Conservation (phyloP, 768 basidiomycete species). For the Arthromyces matolae region DNA sequence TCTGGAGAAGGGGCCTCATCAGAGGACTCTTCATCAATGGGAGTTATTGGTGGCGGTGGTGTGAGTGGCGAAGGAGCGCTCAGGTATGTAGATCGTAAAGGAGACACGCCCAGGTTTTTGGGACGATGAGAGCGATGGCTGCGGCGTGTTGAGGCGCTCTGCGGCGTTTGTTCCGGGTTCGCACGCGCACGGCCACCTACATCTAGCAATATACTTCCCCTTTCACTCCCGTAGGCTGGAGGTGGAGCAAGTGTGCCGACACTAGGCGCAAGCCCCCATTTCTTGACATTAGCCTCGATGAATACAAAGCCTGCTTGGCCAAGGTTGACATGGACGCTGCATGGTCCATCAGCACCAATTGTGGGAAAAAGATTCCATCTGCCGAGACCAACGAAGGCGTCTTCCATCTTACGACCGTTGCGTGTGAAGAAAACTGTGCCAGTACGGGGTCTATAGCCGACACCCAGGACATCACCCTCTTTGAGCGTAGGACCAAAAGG, state of each 20-base stretch:
- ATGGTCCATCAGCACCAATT: constrained; percentile 93
- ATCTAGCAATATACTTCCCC: constrained; percentile 93
- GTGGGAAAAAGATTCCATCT: constrained; percentile 95
- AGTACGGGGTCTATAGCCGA: constrained; percentile 93
- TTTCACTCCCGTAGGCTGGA: constrained; percentile 95
- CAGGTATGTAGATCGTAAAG: constrained; percentile 53
- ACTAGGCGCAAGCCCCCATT: constrained; percentile 98
- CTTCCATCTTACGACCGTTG: constrained; percentile 95
- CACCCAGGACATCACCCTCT: constrained; percentile 93
- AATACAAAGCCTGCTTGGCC: constrained; percentile 99
- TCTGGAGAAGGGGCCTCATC: constrained; percentile 26
- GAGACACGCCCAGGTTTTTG: constrained; percentile 39
- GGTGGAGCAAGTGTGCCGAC: constrained; percentile 96
- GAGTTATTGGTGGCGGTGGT: constrained; percentile 70
- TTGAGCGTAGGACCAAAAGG: constrained; percentile 82
- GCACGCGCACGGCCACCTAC: constrained; percentile 65
- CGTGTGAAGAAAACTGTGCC: constrained; percentile 99
- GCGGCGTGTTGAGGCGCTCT: constrained; percentile 49
- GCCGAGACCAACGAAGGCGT: constrained; percentile 88
- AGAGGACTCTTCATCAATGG: constrained; percentile 56
- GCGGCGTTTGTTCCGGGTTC: constrained; percentile 35
- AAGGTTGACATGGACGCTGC: constrained; percentile 94
- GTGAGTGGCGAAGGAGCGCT: constrained; percentile 39
- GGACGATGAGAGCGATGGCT: constrained; percentile 61
- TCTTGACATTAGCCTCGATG: constrained; percentile 99